Evolutionary conservation across 768 basidiomycete species (phyloP).

Genomic region (Sarcodon sp.): DNA sequence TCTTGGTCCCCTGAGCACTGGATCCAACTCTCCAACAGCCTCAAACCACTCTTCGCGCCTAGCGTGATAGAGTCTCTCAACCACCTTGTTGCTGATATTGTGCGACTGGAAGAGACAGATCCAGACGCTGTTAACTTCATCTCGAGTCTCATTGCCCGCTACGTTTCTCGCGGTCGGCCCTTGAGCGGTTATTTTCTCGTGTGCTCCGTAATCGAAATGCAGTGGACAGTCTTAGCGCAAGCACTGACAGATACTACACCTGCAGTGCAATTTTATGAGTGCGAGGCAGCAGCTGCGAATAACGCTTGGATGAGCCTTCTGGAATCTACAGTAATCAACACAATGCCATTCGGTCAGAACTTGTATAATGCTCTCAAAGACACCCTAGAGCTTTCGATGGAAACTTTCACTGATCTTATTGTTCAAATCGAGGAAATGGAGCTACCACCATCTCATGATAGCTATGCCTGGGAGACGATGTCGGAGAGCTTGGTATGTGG

Average conservation of each 20-base stretch:
- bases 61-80: constrained; percentile 63
- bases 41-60: constrained; percentile 52
- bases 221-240: constrained; percentile 79
- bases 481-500: constrained; percentile 69
- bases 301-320: constrained; percentile 66
- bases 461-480: constrained; percentile 91
- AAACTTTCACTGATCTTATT: constrained; percentile 68
- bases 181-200: constrained; percentile 80
- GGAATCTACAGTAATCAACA: constrained; percentile 32
- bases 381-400: constrained; percentile 50
- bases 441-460: constrained; percentile 63
- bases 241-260: constrained; percentile 26
- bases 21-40: constrained; percentile 36
- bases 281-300: constrained; percentile 76
- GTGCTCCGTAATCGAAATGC: constrained; percentile 79
- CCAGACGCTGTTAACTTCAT: constrained; percentile 44
- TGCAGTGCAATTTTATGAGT: constrained; percentile 14
- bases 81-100: constrained; percentile 48
- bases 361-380: constrained; percentile 21
- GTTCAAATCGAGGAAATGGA: constrained; percentile 78
- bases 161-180: constrained; percentile 62
- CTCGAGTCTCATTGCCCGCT: constrained; percentile 63
- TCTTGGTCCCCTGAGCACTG: constrained; percentile 62
- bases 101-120: constrained; percentile 37
- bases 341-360: constrained; percentile 21